Conservation (phyloP, 1,284 basidiomycete species). For the Ganoderma lucidum region DNA sequence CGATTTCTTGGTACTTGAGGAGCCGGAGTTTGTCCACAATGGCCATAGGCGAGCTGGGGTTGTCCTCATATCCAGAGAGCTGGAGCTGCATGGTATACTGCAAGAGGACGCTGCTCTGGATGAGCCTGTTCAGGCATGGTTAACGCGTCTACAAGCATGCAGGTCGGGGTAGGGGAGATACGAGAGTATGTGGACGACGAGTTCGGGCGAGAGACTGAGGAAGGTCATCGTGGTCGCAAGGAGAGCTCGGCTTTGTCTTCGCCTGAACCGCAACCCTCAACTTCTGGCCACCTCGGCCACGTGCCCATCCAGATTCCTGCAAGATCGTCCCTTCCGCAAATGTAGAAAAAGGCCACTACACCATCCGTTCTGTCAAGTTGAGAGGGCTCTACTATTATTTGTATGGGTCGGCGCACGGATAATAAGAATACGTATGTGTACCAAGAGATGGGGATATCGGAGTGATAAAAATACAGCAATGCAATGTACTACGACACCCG, state of each 20-base stretch:
- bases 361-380: neutral
- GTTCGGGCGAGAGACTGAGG: conserved; percentile 47
- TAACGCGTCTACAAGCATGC: conserved; percentile 37
- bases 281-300: neutral
- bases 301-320: neutral
- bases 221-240: conserved; percentile 26
- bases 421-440: conserved; percentile 7
- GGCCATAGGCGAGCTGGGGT: conserved; percentile 37
- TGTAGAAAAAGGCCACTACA: neutral
- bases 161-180: conserved; percentile 43
- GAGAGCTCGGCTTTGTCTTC: neutral
- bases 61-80: conserved; percentile 45
- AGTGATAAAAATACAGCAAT: conserved; percentile 32
- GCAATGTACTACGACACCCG: conserved; percentile 16
- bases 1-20: conserved; percentile 41
- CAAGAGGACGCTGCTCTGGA: conserved; percentile 41
- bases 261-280: neutral
- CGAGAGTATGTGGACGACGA: conserved; percentile 46
- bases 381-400: neutral
- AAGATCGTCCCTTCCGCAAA: neutral
- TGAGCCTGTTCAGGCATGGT: conserved; percentile 39
- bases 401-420: neutral
- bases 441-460: conserved; percentile 1
- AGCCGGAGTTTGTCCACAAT: conserved; percentile 42
- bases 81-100: conserved; percentile 47